These are phyloP conservation scores for Penicillium hordei DNA, from an alignment of 2,329 filamentous ascomycete genomes.

Conservation along the genomic window DNA sequence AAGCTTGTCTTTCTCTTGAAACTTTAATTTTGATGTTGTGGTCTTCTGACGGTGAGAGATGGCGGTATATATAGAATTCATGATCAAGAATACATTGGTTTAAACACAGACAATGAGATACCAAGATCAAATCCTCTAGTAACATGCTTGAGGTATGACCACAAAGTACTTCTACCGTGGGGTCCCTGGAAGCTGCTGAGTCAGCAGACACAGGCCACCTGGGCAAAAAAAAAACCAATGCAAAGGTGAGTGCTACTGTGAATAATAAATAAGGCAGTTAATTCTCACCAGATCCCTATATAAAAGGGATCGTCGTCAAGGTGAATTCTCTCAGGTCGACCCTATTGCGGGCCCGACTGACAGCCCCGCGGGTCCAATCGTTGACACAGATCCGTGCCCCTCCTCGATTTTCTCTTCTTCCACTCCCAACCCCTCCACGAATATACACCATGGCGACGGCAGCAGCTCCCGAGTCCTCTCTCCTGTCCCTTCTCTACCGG, in stretches of 20 bases:
- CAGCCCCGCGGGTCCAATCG: slow-evolving; percentile 28
- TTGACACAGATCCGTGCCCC: slow-evolving; percentile 31
- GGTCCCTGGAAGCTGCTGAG: not conserved
- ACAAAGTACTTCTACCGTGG: too few species aligned
- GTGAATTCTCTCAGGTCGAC: slow-evolving; percentile 20
- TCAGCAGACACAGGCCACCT: slow-evolving; percentile 4
- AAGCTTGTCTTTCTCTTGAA: not conserved
- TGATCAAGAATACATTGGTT: not conserved
- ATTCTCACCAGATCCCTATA: slow-evolving; percentile 7
- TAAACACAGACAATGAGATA: not conserved
- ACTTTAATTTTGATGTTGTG: not conserved
- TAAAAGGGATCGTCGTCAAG: slow-evolving; percentile 19
- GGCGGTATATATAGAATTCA: not conserved
- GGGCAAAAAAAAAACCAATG: not conserved
- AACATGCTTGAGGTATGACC: not conserved
- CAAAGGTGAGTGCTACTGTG: not conserved
- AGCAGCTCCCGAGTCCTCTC: slow-evolving; percentile 42
- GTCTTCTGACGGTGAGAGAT: not conserved
- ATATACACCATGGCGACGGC: slow-evolving; percentile 33
- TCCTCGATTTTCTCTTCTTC: slow-evolving; percentile 31
- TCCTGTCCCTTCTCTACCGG: slow-evolving; percentile 47
- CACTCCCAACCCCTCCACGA: slow-evolving; percentile 23
- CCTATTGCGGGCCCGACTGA: slow-evolving; percentile 27
- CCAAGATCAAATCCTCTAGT: not conserved
- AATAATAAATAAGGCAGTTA: not conserved